Conservation (phyloP, 2,329 filamentous ascomycete genomes). For the Fusarium virguliforme region DNA sequence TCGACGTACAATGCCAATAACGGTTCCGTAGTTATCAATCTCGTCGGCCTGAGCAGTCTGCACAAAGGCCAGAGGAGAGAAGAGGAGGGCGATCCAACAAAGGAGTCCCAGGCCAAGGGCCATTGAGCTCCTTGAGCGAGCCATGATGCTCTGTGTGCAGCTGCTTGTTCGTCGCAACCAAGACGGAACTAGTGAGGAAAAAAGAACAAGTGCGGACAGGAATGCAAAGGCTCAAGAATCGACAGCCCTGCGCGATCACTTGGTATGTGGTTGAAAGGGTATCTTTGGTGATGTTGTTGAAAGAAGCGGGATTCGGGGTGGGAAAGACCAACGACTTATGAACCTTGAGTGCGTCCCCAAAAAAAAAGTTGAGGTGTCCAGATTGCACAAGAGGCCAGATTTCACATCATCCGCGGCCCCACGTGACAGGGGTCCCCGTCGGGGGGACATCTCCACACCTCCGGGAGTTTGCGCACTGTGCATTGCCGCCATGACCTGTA, state of each 20-base stretch:
- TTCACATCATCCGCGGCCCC: constrained; percentile 57
- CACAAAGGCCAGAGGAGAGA: constrained; percentile 89
- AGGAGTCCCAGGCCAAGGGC: constrained; percentile 88
- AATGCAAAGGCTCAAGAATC: constrained; percentile 47
- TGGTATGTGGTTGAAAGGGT: constrained; percentile 49
- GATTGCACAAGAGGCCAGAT: constrained; percentile 66
- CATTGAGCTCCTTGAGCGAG: constrained; percentile 77
- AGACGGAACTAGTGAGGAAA: constrained; percentile 40
- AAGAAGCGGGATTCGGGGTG: constrained; percentile 51
- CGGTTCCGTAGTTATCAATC: constrained; percentile 85
- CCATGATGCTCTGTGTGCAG: constrained; percentile 59
- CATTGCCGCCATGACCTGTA: constrained; percentile 34
- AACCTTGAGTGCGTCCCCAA: constrained; percentile 51
- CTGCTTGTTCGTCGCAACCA: constrained; percentile 44
- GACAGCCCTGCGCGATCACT: constrained; percentile 54
- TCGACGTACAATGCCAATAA: constrained; percentile 86
- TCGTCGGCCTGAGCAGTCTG: constrained; percentile 82
- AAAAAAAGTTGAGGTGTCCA: constrained; percentile 65
- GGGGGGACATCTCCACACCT: background rate
- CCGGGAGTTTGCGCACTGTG: constrained; percentile 41
- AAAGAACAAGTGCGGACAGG: constrained; percentile 47
- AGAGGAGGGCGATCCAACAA: constrained; percentile 92
- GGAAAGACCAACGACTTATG: constrained; percentile 57
- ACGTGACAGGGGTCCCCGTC: constrained; percentile 54
- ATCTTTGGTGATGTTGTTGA: constrained; percentile 51